phyloP scores from a whole-genome alignment of 805 yeast species.

The Cyberlindnera mrakii region DNA sequence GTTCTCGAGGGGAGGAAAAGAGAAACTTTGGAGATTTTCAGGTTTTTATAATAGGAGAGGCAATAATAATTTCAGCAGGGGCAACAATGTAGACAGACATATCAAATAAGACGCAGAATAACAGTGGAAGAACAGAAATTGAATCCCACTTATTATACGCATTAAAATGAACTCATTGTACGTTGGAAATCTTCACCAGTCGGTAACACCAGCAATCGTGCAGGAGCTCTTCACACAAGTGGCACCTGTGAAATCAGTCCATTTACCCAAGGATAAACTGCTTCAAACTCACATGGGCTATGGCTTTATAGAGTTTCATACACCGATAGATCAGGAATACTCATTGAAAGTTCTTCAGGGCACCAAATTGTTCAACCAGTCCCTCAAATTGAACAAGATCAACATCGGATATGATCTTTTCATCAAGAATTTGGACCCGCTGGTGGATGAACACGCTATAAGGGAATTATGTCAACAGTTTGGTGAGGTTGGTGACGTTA shows the following conservation, averaged over 20 bases:
- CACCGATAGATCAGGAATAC: slow-evolving; percentile 61
- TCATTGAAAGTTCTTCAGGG: slow-evolving; percentile 57
- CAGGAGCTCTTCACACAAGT: slow-evolving; percentile 83
- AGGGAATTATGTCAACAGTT: slow-evolving; percentile 50
- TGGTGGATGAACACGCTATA: slow-evolving; percentile 56
- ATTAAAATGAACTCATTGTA: not conserved
- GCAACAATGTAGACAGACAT: no score
- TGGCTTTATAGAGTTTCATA: slow-evolving; percentile 75
- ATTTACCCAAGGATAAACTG: slow-evolving; percentile 76
- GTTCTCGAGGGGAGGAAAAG: no score
- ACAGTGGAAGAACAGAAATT: not conserved
- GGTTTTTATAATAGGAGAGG: no score
- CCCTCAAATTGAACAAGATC: slow-evolving; percentile 53
- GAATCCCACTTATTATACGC: not conserved
- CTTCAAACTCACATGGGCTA: slow-evolving; percentile 72
- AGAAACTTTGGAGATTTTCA: no score
- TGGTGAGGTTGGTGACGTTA: slow-evolving; percentile 52
- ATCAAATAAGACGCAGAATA: no score
- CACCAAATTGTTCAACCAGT: slow-evolving; percentile 52
- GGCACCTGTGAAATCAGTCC: slow-evolving; percentile 65
- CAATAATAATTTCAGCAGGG: no score
- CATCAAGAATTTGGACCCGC: slow-evolving; percentile 40
- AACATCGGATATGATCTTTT: slow-evolving; percentile 4
- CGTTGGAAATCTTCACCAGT: slow-evolving; percentile 76
- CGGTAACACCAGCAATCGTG: slow-evolving; percentile 62